Conservation (phyloP, 345 rosid species). For the Rhodamnia rubescens region DNA sequence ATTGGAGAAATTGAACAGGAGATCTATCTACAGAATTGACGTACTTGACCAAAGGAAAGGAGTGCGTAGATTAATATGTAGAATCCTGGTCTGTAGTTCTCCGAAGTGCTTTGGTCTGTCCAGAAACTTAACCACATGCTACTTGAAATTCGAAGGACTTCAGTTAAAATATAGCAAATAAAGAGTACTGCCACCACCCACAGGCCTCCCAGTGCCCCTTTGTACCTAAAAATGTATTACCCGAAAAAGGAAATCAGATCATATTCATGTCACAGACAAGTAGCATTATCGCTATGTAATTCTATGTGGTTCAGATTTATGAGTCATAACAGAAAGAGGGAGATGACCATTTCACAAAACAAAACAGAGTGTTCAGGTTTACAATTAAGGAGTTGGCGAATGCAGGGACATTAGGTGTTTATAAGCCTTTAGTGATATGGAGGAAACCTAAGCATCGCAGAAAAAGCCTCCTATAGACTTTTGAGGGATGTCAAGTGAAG, state of each 20-base stretch:
- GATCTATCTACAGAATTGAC: conserved; percentile 2
- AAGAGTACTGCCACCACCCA: conserved; percentile 75
- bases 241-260: not conserved
- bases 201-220: conserved; percentile 77
- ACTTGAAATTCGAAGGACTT: conserved; percentile 75
- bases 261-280: not conserved
- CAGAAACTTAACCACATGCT: conserved; percentile 93
- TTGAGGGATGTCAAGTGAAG: not conserved
- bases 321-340: not conserved
- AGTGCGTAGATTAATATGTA: conserved; percentile 58
- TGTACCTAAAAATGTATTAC: conserved; percentile 35
- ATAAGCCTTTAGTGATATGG: not conserved
- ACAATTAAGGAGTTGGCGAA: not conserved
- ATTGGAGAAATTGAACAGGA: not conserved
- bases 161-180: conserved; percentile 55
- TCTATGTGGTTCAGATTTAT: not conserved
- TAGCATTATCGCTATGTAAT: not conserved
- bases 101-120: conserved; percentile 61
- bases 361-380: not conserved
- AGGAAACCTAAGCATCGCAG: not conserved
- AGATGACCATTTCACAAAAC: not conserved
- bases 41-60: conserved; percentile 76
- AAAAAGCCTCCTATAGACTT: not conserved
- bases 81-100: conserved; percentile 42
- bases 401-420: not conserved